Evolutionary conservation across 2,329 filamentous ascomycete species (phyloP).

Genomic region (Tolypocladium nubicola): DNA sequence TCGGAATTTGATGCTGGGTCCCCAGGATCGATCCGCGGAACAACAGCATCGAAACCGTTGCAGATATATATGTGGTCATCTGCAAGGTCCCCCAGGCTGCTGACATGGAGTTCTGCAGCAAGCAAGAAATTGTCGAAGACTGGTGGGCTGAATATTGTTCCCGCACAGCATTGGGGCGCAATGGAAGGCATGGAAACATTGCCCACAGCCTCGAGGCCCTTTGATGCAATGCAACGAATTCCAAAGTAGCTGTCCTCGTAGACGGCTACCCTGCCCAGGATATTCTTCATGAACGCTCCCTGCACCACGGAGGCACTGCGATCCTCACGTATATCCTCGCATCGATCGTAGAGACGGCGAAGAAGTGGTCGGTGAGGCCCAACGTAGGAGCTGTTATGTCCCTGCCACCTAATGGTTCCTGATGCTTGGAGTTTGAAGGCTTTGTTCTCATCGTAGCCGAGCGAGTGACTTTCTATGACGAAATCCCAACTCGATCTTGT

Average conservation of each 20-base stretch:
- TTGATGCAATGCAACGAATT: constrained; percentile 1
- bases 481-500: background rate
- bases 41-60: background rate
- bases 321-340: background rate
- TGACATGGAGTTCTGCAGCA: background rate
- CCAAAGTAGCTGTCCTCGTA: background rate
- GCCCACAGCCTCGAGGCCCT: background rate
- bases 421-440: background rate
- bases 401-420: background rate
- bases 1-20: background rate
- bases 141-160: background rate
- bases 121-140: background rate
- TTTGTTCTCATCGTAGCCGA: background rate
- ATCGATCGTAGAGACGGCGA: background rate
- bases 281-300: background rate
- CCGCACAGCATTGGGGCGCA: background rate
- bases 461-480: background rate
- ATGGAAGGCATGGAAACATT: background rate
- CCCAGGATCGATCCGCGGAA: background rate
- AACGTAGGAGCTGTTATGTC: background rate
- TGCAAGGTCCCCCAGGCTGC: background rate
- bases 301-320: background rate
- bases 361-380: background rate
- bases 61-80: background rate
- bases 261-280: background rate